Conservation (phyloP, 495 filamentous ascomycete species). For the Neurospora sp. region DNA sequence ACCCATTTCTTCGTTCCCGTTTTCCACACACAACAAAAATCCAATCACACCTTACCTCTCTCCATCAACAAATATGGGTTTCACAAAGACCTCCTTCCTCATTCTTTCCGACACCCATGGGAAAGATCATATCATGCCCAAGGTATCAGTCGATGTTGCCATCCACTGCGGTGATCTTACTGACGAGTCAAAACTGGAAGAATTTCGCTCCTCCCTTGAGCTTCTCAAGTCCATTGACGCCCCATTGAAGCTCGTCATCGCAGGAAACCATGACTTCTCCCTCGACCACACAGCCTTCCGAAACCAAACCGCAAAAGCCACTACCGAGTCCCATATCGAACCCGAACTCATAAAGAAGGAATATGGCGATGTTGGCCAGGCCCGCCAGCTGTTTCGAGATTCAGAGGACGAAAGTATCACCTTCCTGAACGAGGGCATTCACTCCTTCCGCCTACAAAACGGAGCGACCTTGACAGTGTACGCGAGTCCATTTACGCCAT, state of each 20-base stretch:
- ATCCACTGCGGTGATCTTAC: slow-evolving; percentile 73
- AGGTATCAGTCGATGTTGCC: slow-evolving; percentile 41
- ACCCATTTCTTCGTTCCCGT: background rate
- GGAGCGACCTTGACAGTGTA: slow-evolving; percentile 56
- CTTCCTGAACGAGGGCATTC: slow-evolving; percentile 58
- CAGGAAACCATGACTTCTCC: slow-evolving; percentile 71
- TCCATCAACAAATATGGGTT: background rate
- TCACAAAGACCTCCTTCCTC: slow-evolving; percentile 31
- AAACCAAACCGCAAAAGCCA: slow-evolving; percentile 6
- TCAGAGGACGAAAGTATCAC: slow-evolving; percentile 43
- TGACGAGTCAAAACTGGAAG: slow-evolving; percentile 42
- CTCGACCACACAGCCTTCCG: slow-evolving; percentile 44
- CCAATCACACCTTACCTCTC: background rate
- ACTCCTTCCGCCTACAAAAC: slow-evolving; percentile 44
- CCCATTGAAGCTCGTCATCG: slow-evolving; percentile 66
- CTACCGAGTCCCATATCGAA: too few relatives aligned
- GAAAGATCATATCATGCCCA: slow-evolving; percentile 1
- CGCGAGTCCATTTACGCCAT: slow-evolving; percentile 58
- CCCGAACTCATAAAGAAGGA: slow-evolving; percentile 8
- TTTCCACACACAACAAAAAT: background rate
- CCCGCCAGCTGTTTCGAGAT: slow-evolving; percentile 13
- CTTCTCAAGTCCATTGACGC: slow-evolving; percentile 49
- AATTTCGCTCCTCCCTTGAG: slow-evolving; percentile 42
- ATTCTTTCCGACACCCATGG: slow-evolving; percentile 59
- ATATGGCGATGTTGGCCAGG: slow-evolving; percentile 16